Conservation (phyloP, 768 basidiomycete genomes). For the Boletus edulis region DNA sequence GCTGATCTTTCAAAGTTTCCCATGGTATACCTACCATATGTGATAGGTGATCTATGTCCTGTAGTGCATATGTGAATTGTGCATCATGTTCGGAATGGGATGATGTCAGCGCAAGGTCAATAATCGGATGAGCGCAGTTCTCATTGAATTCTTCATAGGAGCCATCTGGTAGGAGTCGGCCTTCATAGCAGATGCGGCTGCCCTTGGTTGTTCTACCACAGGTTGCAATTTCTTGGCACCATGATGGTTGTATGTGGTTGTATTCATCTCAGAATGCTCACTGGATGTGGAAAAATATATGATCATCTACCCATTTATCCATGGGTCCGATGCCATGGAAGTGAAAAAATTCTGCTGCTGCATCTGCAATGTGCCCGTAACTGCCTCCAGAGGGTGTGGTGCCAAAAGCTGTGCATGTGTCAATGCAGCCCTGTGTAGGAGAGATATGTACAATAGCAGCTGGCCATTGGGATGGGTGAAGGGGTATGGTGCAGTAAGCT, state of each 20-base stretch:
- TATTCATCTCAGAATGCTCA: no score
- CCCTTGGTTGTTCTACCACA: no score
- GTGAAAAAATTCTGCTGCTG: background rate
- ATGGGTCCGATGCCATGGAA: background rate
- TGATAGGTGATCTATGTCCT: background rate
- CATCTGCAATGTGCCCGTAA: background rate
- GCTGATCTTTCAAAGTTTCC: background rate
- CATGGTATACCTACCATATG: background rate
- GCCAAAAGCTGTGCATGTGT: background rate
- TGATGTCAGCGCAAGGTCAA: background rate
- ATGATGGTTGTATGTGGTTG: no score
- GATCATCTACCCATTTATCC: no score
- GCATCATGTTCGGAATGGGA: background rate
- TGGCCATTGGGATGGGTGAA: background rate
- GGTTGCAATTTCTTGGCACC: no score
- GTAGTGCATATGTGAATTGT: background rate
- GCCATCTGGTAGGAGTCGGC: background rate
- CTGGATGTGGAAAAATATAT: no score
- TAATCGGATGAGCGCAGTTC: background rate
- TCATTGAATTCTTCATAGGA: background rate
- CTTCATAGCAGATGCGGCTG: no score
- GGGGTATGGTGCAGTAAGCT: background rate
- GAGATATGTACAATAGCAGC: background rate
- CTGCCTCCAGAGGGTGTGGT: background rate
- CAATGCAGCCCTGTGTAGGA: background rate